Conservation (phyloP, 306 rosid species). For the Citrullus colocynthis region DNA sequence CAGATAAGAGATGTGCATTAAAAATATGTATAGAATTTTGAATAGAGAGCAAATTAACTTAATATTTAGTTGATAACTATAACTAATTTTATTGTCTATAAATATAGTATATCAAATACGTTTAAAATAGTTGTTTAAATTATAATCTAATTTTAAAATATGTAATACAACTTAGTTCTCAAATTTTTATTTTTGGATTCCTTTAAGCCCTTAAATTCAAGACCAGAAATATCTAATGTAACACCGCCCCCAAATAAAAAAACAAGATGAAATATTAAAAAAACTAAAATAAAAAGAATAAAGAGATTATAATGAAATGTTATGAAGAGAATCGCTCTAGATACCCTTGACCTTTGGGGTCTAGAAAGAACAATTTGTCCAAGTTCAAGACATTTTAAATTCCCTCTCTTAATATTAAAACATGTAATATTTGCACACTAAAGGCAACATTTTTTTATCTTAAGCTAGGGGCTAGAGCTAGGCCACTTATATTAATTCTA, state of each 20-base stretch:
- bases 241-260: not conserved
- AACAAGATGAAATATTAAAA: not conserved
- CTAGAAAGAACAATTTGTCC: not conserved
- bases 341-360: not conserved
- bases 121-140: no score
- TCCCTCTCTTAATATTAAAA: not conserved
- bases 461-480: not conserved
- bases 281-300: no score
- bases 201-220: no score
- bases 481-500: not conserved
- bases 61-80: no score
- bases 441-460: not conserved
- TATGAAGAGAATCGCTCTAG: not conserved
- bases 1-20: no score
- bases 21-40: no score
- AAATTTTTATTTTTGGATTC: no score
- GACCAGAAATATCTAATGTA: not conserved
- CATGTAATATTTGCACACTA: not conserved
- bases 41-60: no score
- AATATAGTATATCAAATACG: no score
- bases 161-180: no score
- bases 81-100: no score
- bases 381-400: not conserved
- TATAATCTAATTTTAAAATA: no score
- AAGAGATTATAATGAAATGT: not conserved